These are phyloP conservation scores for Hericium erinaceus DNA, from an alignment of 768 basidiomycete species.

Conservation along the genomic window DNA sequence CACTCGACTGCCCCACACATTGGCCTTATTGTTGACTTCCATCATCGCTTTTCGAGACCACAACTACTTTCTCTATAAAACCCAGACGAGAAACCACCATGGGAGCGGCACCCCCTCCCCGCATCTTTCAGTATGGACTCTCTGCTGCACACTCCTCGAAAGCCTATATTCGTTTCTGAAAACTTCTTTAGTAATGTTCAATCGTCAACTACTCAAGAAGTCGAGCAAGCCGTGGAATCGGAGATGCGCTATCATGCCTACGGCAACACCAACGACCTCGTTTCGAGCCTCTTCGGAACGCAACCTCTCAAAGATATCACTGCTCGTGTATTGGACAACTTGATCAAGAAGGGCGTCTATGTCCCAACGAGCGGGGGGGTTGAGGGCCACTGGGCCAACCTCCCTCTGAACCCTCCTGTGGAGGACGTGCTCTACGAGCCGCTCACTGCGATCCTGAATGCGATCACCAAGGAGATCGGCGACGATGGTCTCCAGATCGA, in stretches of 20 bases:
- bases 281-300: not conserved
- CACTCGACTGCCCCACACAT: too few species aligned
- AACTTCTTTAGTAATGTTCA: too few species aligned
- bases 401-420: not conserved
- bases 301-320: too few species aligned
- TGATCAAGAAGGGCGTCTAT: not conserved
- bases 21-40: too few species aligned
- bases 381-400: not conserved
- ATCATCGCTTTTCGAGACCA: too few species aligned
- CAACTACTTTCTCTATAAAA: too few species aligned
- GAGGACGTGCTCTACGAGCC: not conserved
- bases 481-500: not conserved
- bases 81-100: too few species aligned
- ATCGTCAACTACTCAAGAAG: not conserved
- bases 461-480: not conserved
- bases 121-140: too few species aligned
- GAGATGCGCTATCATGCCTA: not conserved
- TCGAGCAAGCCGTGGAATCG: not conserved
- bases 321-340: not conserved
- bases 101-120: too few species aligned
- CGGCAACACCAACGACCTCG: not conserved
- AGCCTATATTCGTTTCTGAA: too few species aligned
- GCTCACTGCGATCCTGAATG: not conserved
- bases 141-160: too few species aligned
- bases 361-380: not conserved